phyloP scores from a whole-genome alignment of 345 rosid species.

The Eutrema japonicum region DNA sequence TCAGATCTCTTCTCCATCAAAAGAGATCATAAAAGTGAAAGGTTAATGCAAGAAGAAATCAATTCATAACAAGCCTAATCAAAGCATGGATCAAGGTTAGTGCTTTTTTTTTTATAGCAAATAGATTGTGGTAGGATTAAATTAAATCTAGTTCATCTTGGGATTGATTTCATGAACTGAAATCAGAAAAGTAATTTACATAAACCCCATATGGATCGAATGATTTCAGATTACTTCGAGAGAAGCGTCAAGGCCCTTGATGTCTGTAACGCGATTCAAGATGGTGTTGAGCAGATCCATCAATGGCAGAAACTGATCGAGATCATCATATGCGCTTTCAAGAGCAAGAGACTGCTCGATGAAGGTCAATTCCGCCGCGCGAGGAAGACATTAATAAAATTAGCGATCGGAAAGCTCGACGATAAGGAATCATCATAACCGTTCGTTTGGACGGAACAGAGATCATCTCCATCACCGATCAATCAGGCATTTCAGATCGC shows the following conservation, averaged over 20 bases:
- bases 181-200: no score
- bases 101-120: no score
- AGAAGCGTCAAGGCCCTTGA: conserved; percentile 80
- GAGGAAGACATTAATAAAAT: conserved; percentile 70
- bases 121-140: no score
- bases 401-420: conserved; percentile 82
- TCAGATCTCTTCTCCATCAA: no score
- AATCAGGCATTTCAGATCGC: conserved; percentile 72
- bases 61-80: no score
- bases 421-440: conserved; percentile 78
- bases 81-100: no score
- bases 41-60: no score
- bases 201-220: conserved; percentile 59
- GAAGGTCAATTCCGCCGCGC: conserved; percentile 93
- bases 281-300: conserved; percentile 77
- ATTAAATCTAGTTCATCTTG: no score
- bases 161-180: no score
- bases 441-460: conserved; percentile 72
- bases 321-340: conserved; percentile 70
- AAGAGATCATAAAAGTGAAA: no score
- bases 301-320: conserved; percentile 76
- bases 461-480: conserved; percentile 47
- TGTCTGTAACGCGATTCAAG: conserved; percentile 80
- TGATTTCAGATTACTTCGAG: conserved; percentile 62
- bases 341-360: conserved; percentile 51